These are phyloP conservation scores for Sistotremastrum suecicum DNA, from an alignment of 768 basidiomycete genomes.

Conservation along the genomic window DNA sequence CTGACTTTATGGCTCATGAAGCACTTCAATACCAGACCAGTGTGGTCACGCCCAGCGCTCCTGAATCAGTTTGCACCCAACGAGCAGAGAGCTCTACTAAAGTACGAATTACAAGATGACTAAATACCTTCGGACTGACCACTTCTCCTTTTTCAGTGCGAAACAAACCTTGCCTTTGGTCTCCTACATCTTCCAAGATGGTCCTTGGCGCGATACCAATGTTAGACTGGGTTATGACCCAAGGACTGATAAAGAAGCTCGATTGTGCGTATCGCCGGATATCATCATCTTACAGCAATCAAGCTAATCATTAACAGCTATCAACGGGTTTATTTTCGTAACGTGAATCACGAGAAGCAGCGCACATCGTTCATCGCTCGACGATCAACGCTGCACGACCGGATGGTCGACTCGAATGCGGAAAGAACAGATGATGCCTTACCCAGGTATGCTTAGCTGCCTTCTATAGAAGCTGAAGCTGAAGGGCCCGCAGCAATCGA, in stretches of 20 bases:
- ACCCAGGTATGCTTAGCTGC: slow-evolving; percentile 16
- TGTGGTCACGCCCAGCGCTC: slow-evolving; percentile 83
- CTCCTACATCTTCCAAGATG: slow-evolving; percentile 84
- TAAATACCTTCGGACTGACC: background rate
- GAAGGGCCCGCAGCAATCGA: slow-evolving; percentile 10
- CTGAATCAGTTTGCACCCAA: slow-evolving; percentile 63
- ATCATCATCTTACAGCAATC: background rate
- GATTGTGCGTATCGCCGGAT: slow-evolving; percentile 37
- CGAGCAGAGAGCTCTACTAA: slow-evolving; percentile 59
- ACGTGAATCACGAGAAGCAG: slow-evolving; percentile 67
- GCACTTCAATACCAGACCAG: slow-evolving; percentile 61
- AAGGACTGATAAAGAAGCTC: slow-evolving; percentile 50
- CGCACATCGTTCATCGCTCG: slow-evolving; percentile 64
- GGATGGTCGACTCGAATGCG: slow-evolving; percentile 32
- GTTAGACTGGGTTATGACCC: slow-evolving; percentile 87
- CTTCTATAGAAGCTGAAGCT: background rate
- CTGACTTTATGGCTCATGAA: slow-evolving; percentile 18
- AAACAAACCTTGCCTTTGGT: slow-evolving; percentile 69
- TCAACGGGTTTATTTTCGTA: slow-evolving; percentile 84
- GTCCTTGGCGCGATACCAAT: slow-evolving; percentile 86
- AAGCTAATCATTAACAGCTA: slow-evolving; percentile 40
- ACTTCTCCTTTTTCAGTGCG: slow-evolving; percentile 32
- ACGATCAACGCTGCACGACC: slow-evolving; percentile 51
- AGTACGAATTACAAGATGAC: slow-evolving; percentile 32
- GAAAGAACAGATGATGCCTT: slow-evolving; percentile 19